Base-by-base conservation (phyloP, 1,139 yeast species). In the Candida smagusa region DNA sequence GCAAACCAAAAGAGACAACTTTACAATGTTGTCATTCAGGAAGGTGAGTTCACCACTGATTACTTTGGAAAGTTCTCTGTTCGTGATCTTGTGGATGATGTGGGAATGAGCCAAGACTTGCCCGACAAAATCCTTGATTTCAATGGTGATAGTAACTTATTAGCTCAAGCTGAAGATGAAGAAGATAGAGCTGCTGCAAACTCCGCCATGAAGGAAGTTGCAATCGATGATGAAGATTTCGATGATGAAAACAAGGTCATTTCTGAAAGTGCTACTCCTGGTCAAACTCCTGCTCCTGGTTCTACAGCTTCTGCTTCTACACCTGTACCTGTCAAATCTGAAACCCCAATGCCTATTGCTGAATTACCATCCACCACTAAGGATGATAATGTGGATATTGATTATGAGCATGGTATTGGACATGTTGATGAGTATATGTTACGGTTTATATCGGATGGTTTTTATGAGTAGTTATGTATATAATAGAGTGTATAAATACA, bases 341-440 rank as follows among this genome's bases (percentile, higher is more conserved):
- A 31, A 6, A 33, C 36, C 8, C 40, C 36, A 27, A 48, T 11
- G 6, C 28, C 32, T 9, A 42, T 38, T 7, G 52, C 45, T 12
- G 58, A 46, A 11, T 25, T 19, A 32, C 9, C n/a, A 12, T 4
- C 16, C 27, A 8, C 12, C 24, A 24, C 51, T 45, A 53, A 36
- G 11, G 51, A 44, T 7, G 37, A 37, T 9, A 31, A 37, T 22
- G 50, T 50, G 13, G 68, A 66, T 12, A 73, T 66, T 12, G 88
- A 81, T 38, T 88, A 78, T 43, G 92, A 83, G 38, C 95, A 79
- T 28, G 77, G 76, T 2, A 75, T 86, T 37, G 95, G 95, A 5
- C 96, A 89, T 59, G 77, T 92, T 40, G 98, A 94, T 58, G 97
- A 94, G 71, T 94, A 90, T 63, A 94, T 94, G 98, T 79, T 94